These are phyloP conservation scores for Primulina eburnea DNA, from an alignment of 257 asterid genomes.

Conservation along the genomic window DNA sequence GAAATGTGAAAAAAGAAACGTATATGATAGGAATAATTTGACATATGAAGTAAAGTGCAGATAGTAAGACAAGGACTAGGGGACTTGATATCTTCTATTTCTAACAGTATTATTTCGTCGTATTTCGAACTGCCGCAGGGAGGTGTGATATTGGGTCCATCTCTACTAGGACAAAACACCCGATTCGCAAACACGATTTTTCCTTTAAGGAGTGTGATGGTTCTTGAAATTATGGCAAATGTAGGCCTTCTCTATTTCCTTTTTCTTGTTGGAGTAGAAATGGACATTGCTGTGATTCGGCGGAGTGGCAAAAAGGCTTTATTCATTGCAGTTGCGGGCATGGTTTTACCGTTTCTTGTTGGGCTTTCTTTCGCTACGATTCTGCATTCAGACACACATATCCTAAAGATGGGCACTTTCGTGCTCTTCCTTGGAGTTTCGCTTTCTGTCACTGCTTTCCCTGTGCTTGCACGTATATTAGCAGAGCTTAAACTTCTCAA, in stretches of 20 bases:
- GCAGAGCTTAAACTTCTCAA: constrained; percentile 93
- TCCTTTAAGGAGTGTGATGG: constrained; percentile 91
- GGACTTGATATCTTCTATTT: background rate
- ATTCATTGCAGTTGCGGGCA: constrained; percentile 62
- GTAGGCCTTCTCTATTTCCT: constrained; percentile 90
- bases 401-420: constrained; percentile 62
- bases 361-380: constrained; percentile 65
- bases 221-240: constrained; percentile 95
- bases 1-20: too few species aligned
- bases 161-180: constrained; percentile 59
- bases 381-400: constrained; percentile 44
- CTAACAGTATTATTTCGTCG: background rate
- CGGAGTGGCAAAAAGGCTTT: constrained; percentile 66
- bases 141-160: constrained; percentile 86
- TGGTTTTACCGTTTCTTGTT: constrained; percentile 69
- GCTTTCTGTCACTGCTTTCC: constrained; percentile 86
- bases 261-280: constrained; percentile 86
- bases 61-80: background rate
- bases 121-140: constrained; percentile 45
- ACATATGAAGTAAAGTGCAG: background rate
- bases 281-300: constrained; percentile 78
- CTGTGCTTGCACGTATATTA: constrained; percentile 81
- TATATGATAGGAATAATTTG: background rate
- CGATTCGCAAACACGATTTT: constrained; percentile 53
- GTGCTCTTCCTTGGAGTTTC: constrained; percentile 86